Evolutionary conservation across 1,284 basidiomycete species (phyloP), one percentile per base, ranked within the genome.

Genomic region (Cerrena zonata): DNA sequence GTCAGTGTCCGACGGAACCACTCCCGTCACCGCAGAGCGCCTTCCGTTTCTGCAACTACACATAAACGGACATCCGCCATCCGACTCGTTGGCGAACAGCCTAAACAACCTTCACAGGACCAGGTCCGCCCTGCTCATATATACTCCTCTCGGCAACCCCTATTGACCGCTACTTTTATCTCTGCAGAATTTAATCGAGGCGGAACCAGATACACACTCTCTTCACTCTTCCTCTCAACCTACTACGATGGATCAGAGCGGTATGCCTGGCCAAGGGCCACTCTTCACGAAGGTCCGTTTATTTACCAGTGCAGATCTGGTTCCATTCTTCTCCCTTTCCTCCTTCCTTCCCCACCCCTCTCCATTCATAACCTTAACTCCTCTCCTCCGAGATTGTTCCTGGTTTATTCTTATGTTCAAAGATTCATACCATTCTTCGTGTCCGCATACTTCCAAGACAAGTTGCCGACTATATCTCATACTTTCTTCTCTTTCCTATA

Each of bases 21-120:
- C 39, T 22, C 21, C 11, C 26, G 13, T 21, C 46, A 47, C 23
- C 46, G 46, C 27, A 47, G 46, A 25, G 18, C 46, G n/a, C 45
- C 27, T 7, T 46, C 45, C 19, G 5, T 10, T 19, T 5, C 39
- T 10, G 10, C 39, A 10, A 22, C 39, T 10, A 22, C 13, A 7
- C 39, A 22, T 18, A 18, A 36, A 11, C 13, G 34, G 25, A 13
- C 4, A 24, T 10, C 36, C 30, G 46, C 34, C 30, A 15, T n/a
- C 23, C 36, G 13, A 38, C n/a, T 30, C 10, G 25, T 15, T 4
- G 22, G 34, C 21, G 38, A 27, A 7, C 15, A 22, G 21, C 39
- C 39, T 27, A 47, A 27, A 7, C 15, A 22, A 19, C 39, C 39
- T 22, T 10, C 19, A 40, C 13, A 19, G 15, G 39, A 5, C 18